Evolutionary conservation across 176 grass and related monocot species (phyloP).

Genomic region (Cymbopogon citratus): DNA sequence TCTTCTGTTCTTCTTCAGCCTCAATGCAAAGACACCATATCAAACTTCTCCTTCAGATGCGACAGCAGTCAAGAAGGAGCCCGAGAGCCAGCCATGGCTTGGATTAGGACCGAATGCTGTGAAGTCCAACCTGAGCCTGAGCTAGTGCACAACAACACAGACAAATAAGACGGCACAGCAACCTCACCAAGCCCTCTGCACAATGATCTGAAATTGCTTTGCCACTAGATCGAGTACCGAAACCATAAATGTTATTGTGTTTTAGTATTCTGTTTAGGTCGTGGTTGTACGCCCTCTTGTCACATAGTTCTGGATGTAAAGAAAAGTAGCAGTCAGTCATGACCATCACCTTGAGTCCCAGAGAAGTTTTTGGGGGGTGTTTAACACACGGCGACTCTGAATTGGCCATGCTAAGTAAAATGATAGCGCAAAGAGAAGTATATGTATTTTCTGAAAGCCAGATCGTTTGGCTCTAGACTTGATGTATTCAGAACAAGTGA

Average conservation of each 20-base stretch:
- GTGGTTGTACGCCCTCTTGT: slow-evolving; percentile 24
- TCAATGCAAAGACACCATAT: slow-evolving; percentile 72
- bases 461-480: slow-evolving; percentile 21
- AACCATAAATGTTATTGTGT: slow-evolving; percentile 30
- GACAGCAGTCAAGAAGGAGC: slow-evolving; percentile 44
- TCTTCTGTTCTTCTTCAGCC: slow-evolving; percentile 39
- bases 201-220: slow-evolving; percentile 17
- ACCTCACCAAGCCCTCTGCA: slow-evolving; percentile 17
- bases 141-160: not conserved
- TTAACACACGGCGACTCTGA: slow-evolving; percentile 42
- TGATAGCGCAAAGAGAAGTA: slow-evolving; percentile 20
- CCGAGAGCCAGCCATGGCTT: slow-evolving; percentile 74
- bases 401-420: slow-evolving; percentile 48
- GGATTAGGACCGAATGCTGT: slow-evolving; percentile 47
- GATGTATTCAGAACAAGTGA: slow-evolving; percentile 36
- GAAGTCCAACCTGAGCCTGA: slow-evolving; percentile 21
- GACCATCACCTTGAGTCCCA: slow-evolving; percentile 27
- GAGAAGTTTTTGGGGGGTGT: slow-evolving; percentile 47
- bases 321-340: slow-evolving; percentile 41
- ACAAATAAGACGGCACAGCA: slow-evolving; percentile 28
- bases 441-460: not conserved
- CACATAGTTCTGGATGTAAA: slow-evolving; percentile 50
- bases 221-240: slow-evolving; percentile 20
- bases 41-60: slow-evolving; percentile 40
- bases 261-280: slow-evolving; percentile 27